Percentiles rank a stretch among this genome's conserved stretches.
Evolutionary conservation across 306 rosid genomes (phyloP).

Genomic region (Gastrolobium villosum): DNA sequence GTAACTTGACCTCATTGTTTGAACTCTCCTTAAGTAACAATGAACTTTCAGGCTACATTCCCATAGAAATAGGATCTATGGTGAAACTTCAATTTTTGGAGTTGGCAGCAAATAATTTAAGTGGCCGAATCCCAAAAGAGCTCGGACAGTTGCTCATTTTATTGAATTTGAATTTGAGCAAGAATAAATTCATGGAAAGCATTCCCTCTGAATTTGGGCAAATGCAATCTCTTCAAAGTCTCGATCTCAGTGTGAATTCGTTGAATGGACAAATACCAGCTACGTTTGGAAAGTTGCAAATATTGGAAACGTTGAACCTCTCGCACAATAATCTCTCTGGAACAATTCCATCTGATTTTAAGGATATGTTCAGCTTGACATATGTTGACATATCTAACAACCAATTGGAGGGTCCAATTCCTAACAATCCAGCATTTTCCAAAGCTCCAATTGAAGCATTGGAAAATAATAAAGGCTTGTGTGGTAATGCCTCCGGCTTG

Average conservation of each 20-base stretch:
- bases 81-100: neutral
- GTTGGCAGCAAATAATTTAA: conserved; percentile 39
- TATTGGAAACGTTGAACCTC: conserved; percentile 53
- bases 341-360: conserved; percentile 47
- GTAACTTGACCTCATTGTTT: conserved; percentile 37
- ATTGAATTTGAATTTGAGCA: conserved; percentile 38
- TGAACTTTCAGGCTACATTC: conserved; percentile 42
- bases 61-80: conserved; percentile 42
- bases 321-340: conserved; percentile 59
- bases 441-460: conserved; percentile 37
- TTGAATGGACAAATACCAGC: conserved; percentile 49
- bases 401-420: conserved; percentile 47
- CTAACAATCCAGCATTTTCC: conserved; percentile 36
- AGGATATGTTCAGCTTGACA: conserved; percentile 53
- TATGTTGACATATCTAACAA: conserved; percentile 52
- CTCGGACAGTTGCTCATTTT: conserved; percentile 14
- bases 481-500: conserved; percentile 36
- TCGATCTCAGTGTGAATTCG: conserved; percentile 58
- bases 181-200: conserved; percentile 20
- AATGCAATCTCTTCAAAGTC: conserved; percentile 42
- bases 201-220: conserved; percentile 39
- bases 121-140: conserved; percentile 42
- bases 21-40: conserved; percentile 29
- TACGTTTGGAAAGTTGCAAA: conserved; percentile 43
- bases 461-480: conserved; percentile 35